Conservation (phyloP, 1,139 yeast genomes). For the Ogataea hybrid region DNA sequence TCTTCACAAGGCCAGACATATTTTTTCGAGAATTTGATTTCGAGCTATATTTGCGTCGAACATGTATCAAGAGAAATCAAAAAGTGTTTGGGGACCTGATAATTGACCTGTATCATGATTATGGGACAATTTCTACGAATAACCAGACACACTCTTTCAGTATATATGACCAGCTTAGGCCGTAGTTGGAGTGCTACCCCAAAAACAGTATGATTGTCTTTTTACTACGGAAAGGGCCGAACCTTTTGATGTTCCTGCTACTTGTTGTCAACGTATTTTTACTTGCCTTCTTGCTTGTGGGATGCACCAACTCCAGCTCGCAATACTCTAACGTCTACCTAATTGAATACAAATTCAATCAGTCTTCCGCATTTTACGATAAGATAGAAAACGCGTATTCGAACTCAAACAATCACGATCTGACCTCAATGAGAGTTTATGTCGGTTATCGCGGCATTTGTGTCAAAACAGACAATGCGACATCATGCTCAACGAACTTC, state of each 20-base stretch:
- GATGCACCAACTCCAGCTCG: slow-evolving; percentile 42
- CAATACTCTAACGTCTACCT: slow-evolving; percentile 48
- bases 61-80: background rate
- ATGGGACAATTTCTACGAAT: no score
- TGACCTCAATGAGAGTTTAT: slow-evolving; percentile 36
- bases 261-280: slow-evolving; percentile 27
- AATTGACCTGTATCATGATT: no score
- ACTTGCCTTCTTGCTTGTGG: slow-evolving; percentile 50
- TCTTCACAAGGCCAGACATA: background rate
- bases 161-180: background rate
- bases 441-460: slow-evolving; percentile 56
- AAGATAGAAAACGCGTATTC: slow-evolving; percentile 36
- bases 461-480: slow-evolving; percentile 29
- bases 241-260: slow-evolving; percentile 17
- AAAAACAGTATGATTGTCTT: background rate
- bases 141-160: background rate
- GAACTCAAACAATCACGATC: slow-evolving; percentile 29
- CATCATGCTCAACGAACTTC: slow-evolving; percentile 12
- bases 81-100: no score
- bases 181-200: no score
- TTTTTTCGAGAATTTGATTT: background rate
- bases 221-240: slow-evolving; percentile 20
- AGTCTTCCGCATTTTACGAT: slow-evolving; percentile 39
- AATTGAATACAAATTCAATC: slow-evolving; percentile 45
- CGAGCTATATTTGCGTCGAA: background rate